Percentiles rank a stretch among this genome's conserved stretches.
Conservation (phyloP, 1,284 basidiomycete genomes). For the Irpex sp. region DNA sequence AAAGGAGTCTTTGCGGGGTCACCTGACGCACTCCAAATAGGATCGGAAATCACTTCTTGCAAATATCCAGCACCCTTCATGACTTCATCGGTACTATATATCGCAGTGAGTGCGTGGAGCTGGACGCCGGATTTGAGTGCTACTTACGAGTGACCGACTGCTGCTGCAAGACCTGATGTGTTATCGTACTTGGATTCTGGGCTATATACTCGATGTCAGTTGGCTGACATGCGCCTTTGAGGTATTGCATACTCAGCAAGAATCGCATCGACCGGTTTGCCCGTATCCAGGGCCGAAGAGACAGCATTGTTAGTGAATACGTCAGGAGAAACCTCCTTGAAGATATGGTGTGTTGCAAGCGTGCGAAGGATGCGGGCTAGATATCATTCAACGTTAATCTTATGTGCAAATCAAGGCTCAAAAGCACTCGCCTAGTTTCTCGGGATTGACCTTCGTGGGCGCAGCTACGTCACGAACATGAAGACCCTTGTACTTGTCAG, state of each 20-base stretch:
- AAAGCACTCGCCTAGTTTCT: constrained; percentile 28
- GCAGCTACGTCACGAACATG: constrained; percentile 34
- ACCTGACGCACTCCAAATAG: constrained; percentile 16
- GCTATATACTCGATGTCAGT: background rate
- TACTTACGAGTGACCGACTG: too few species aligned
- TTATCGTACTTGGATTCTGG: constrained; percentile 5
- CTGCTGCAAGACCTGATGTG: constrained; percentile 4
- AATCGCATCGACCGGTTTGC: constrained; percentile 24
- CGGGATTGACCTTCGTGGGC: constrained; percentile 24
- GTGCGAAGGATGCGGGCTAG: constrained; percentile 36
- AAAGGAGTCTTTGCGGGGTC: constrained; percentile 22
- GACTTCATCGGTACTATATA: constrained; percentile 19
- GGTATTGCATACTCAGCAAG: background rate
- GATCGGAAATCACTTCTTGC: constrained; percentile 23
- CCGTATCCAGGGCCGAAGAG: constrained; percentile 37
- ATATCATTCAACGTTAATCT: background rate
- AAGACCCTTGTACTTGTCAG: constrained; percentile 23
- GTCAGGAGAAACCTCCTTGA: constrained; percentile 36
- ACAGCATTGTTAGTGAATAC: constrained; percentile 41
- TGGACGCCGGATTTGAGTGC: too few species aligned
- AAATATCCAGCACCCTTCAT: constrained; percentile 24
- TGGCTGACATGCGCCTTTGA: background rate
- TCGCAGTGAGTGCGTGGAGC: background rate
- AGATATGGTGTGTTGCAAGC: constrained; percentile 39
- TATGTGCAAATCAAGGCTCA: background rate